Base-by-base conservation (phyloP, 1,284 basidiomycete genomes). In the Puccinia novopanici region DNA sequence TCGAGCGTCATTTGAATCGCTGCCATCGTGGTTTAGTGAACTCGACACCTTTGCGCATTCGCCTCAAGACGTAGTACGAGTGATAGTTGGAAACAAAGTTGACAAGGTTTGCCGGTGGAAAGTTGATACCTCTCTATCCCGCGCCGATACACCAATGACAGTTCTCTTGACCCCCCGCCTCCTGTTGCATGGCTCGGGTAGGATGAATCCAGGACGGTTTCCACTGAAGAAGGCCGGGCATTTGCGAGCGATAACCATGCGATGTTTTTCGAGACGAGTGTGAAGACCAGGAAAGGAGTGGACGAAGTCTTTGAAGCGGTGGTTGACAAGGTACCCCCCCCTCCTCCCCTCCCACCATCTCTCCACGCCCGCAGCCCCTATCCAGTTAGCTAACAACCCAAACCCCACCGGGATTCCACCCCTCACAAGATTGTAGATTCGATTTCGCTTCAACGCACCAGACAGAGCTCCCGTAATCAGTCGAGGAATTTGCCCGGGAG, bases 41-140 rank as follows among this genome's bases (percentile, higher is more conserved):
- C 90, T 99, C 13, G 94, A 97, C 84, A 96, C 93, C 34, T 98
- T 98, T 85, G 93, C 95, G 71, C 90, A 91, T 0, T 88, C 89
- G 30, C 81, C 57, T 13, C 37, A 75, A 52, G 91, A 91, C 10
- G 93, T 97, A n/a, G 93, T 95, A 72, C 94, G 95, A 89, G 94
- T 98, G 84, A 89, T 99, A 40, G 94, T 98, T 1, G 90, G 89
- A 10, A 99, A 99, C 87, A 99, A 98, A 87, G 89, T 96, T 5
- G 96, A 98, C 88, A 95, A 95, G 89, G 93, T 91, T 75, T 78
- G 87, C 34, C 27, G 22, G 22, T 40, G 12, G 6, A 52, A 40
- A 75, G 13, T 34, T 50, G 27, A 34, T 13, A 84, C 3, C 3
- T 13, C 10, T 54, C 71, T 19, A 52, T 40, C 61, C 75, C 68